These are phyloP conservation scores for Capsicum chinense DNA, from an alignment of 257 asterid species.

Conservation along the genomic window DNA sequence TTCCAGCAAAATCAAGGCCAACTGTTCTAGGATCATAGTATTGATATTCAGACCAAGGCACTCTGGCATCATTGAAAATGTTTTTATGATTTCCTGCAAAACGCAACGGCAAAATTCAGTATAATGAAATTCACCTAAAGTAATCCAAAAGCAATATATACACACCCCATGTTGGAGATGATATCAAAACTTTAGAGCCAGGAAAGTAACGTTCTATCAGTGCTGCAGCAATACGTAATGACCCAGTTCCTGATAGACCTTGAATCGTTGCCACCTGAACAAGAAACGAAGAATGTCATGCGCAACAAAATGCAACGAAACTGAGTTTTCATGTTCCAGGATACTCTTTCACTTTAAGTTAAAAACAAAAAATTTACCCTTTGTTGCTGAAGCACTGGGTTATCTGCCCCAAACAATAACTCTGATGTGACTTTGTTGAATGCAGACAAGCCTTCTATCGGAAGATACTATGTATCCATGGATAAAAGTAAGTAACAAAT, in stretches of 20 bases:
- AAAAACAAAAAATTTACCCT: constrained; percentile 52
- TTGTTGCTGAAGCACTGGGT: constrained; percentile 72
- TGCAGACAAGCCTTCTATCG: constrained; percentile 97
- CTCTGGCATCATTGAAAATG: constrained; percentile 89
- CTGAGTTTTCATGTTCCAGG: constrained; percentile 29
- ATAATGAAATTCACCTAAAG: constrained; percentile 24
- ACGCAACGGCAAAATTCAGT: background rate
- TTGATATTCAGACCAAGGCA: constrained; percentile 94
- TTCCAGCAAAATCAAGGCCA: constrained; percentile 94
- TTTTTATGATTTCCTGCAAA: constrained; percentile 91
- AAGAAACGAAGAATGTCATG: constrained; percentile 25
- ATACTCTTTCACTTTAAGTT: constrained; percentile 25
- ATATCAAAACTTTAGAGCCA: constrained; percentile 82
- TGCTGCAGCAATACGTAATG: constrained; percentile 95
- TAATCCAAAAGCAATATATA: constrained; percentile 26
- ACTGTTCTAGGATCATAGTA: constrained; percentile 93
- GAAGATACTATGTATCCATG: constrained; percentile 72
- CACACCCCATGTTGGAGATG: constrained; percentile 98
- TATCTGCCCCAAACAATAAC: constrained; percentile 81
- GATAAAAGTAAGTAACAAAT: constrained; percentile 39
- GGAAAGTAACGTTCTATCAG: constrained; percentile 86
- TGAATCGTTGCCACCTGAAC: constrained; percentile 90
- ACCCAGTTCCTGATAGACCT: constrained; percentile 99
- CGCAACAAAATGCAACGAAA: constrained; percentile 12
- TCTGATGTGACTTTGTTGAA: constrained; percentile 95